Base-by-base conservation (phyloP, 2,329 filamentous ascomycete genomes). In the Paecilomyces sp. region DNA sequence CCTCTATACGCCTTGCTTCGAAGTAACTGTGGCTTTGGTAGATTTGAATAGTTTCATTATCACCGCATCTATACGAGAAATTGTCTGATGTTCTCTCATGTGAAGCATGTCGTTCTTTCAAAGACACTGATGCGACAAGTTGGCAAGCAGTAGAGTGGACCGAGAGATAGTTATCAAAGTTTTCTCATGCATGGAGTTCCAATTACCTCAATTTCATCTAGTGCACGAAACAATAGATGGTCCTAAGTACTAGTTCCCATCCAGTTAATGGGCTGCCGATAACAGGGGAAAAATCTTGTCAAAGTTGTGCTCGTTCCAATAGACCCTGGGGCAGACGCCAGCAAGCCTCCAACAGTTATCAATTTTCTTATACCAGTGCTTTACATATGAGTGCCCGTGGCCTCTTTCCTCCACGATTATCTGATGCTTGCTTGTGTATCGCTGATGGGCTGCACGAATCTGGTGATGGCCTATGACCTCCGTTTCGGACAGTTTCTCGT, bases 381-480 rank as follows among this genome's bases (percentile, higher is more conserved):
- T 63, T 55, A 64, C 66, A 30, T 57, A 63, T 50, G 63, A 64
- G 56, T 85, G 82, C 22, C 80, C 83, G 66, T 85, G 83, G 62
- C 83, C 83, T 76, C 84, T 84, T 70, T 82, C 76, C 53, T 74
- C 73, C 34, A 85, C 80, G 25, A 73, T 66, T 36, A 68, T 65
- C 58, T 78, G 68, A 53, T 72, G 76, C 25, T 69, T 73, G 65
- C 83, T 81, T 1, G 75, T 79, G 74, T 84, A 85, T 58, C 80
- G 75, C 74, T 85, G 83, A 69, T 86, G 83, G 11, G 83, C 82
- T 50, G 84, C 83, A 33, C 83, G 66, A 56, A 70, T 63, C 47
- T 70, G 67, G 52, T 70, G 68, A 60, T 65, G 64, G 24, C 66
- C 67, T 34, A 65, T 64, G 62, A 70, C 66, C 51, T 66, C 64